Evolutionary conservation across 192 early-diverging fungal species (phyloP).

Genomic region (Lobosporangium transversale): DNA sequence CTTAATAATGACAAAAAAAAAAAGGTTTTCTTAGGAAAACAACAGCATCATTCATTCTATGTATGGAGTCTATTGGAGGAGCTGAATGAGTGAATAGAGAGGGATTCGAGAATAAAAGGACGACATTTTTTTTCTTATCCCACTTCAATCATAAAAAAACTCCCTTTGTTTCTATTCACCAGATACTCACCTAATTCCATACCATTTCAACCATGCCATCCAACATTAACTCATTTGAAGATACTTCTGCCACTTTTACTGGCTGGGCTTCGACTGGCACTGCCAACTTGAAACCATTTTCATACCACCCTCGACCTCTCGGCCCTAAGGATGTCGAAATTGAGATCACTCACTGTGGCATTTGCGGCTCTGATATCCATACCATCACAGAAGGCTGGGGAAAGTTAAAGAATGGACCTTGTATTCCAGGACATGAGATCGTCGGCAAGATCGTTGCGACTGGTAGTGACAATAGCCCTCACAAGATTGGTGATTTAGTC

Average conservation of each 20-base stretch:
- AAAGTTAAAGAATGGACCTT: slow-evolving; percentile 19
- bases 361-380: slow-evolving; percentile 83
- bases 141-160: no score
- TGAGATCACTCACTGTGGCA: slow-evolving; percentile 77
- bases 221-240: slow-evolving; percentile 50
- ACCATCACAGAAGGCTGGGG: slow-evolving; percentile 72
- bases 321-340: slow-evolving; percentile 76
- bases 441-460: slow-evolving; percentile 52
- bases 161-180: no score
- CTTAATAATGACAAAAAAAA: no score
- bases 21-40: no score
- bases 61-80: no score
- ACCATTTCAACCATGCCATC: background rate
- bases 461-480: slow-evolving; percentile 38
- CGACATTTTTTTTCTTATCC: no score
- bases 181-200: no score
- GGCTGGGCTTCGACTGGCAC: slow-evolving; percentile 52
- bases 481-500: slow-evolving; percentile 69
- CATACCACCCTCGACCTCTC: slow-evolving; percentile 67
- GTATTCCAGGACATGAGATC: slow-evolving; percentile 63
- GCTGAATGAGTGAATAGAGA: no score
- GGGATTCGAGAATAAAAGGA: no score
- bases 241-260: slow-evolving; percentile 59
- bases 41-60: no score
- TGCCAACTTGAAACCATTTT: slow-evolving; percentile 51